phyloP scores from a whole-genome alignment of 2,329 filamentous ascomycete species.

The Piedraia hortae region DNA sequence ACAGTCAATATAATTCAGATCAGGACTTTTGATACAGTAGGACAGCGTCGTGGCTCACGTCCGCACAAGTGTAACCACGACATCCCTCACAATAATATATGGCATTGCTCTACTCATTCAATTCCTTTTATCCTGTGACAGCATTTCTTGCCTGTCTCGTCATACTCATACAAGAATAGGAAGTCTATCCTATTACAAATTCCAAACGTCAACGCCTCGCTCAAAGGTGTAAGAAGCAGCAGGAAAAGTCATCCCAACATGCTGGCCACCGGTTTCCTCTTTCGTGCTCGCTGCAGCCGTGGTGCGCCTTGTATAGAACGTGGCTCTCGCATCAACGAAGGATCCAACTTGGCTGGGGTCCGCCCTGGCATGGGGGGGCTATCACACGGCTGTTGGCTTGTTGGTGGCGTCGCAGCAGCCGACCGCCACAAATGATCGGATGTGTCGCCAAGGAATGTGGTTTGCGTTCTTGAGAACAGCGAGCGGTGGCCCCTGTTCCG shows the following conservation, averaged over 20 bases:
- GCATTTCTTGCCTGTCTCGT: too few species aligned
- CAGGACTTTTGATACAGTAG: too few species aligned
- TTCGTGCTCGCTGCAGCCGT: conserved; percentile 22
- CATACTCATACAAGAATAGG: too few species aligned
- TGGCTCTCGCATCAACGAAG: conserved; percentile 71
- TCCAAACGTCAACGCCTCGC: too few species aligned
- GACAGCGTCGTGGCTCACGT: too few species aligned
- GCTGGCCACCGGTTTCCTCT: conserved; percentile 21
- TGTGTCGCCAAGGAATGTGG: conserved; percentile 41
- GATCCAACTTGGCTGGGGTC: conserved; percentile 61
- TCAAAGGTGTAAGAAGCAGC: too few species aligned
- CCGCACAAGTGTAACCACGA: too few species aligned
- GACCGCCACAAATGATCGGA: conserved; percentile 57
- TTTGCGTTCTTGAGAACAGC: conserved; percentile 32
- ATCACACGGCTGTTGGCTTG: conserved; percentile 27
- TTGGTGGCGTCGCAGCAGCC: conserved; percentile 29
- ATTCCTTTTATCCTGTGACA: too few species aligned
- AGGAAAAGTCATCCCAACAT: conserved; percentile 14
- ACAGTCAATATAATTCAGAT: too few species aligned
- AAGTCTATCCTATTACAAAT: too few species aligned
- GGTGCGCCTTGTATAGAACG: conserved; percentile 75
- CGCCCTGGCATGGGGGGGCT: conserved; percentile 29
- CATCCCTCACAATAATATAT: too few species aligned
- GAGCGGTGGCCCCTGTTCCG: conserved; percentile 37
- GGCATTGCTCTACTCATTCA: too few species aligned